phyloP scores from a whole-genome alignment of 768 basidiomycete genomes.

The Kwoniella mangroviensis region DNA sequence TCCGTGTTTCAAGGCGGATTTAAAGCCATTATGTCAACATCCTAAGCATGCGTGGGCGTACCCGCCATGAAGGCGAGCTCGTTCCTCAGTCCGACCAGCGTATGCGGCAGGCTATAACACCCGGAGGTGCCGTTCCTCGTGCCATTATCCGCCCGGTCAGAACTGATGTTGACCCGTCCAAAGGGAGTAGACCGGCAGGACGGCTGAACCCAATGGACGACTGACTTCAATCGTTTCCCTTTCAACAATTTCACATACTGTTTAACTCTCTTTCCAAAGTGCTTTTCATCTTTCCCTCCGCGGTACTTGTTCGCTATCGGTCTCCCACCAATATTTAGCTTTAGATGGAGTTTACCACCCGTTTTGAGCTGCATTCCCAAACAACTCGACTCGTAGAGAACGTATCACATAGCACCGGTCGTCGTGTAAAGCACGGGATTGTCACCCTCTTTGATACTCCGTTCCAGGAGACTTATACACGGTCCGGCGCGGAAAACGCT shows the following conservation, averaged over 20 bases:
- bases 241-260: conserved; percentile 80
- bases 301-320: conserved; percentile 83
- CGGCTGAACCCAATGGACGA: conserved; percentile 66
- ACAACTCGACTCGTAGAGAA: conserved; percentile 82
- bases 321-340: conserved; percentile 81
- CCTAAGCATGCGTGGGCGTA: conserved; percentile 67
- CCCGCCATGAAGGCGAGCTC: conserved; percentile 66
- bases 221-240: conserved; percentile 78
- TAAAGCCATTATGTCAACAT: conserved; percentile 79
- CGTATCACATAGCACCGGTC: conserved; percentile 69
- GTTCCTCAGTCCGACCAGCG: conserved; percentile 67
- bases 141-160: conserved; percentile 66
- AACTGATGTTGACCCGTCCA: conserved; percentile 73
- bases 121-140: conserved; percentile 66
- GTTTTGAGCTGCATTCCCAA: conserved; percentile 83
- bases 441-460: conserved; percentile 66
- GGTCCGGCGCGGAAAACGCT: conserved; percentile 72
- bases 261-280: conserved; percentile 81
- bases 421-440: conserved; percentile 67
- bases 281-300: conserved; percentile 82
- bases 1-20: conserved; percentile 83
- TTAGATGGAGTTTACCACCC: conserved; percentile 85
- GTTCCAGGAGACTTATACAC: conserved; percentile 80
- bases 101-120: conserved; percentile 72
- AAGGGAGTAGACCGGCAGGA: conserved; percentile 65